Conservation (phyloP, 1,284 basidiomycete genomes). For the Papiliotrema flavescens region DNA sequence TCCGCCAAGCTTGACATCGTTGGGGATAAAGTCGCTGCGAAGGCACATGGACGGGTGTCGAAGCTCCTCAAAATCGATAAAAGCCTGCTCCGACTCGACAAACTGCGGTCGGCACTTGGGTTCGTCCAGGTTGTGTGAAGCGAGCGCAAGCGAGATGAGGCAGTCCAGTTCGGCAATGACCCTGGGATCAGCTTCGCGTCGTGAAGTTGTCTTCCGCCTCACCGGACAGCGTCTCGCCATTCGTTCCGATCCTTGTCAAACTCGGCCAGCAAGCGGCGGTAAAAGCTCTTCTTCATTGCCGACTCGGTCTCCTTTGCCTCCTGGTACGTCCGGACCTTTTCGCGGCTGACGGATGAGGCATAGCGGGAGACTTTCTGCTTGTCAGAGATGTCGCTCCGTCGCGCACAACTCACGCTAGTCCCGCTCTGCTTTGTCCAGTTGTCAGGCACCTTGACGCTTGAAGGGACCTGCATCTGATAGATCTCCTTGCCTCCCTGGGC, state of each 20-base stretch:
- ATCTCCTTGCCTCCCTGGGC: conserved; percentile 83
- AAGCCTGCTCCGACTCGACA: conserved; percentile 69
- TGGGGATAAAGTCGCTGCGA: conserved; percentile 84
- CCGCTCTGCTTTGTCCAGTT: conserved; percentile 79
- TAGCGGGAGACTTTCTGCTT: conserved; percentile 67
- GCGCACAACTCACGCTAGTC: conserved; percentile 61
- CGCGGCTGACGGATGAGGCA: conserved; percentile 66
- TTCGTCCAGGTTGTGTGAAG: conserved; percentile 83
- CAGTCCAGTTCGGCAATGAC: conserved; percentile 88
- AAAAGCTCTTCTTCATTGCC: conserved; percentile 75
- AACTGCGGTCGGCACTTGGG: conserved; percentile 89
- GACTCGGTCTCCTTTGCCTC: conserved; percentile 85
- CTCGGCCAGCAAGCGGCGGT: conserved; percentile 70
- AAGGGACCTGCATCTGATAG: conserved; percentile 72
- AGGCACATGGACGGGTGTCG: conserved; percentile 81
- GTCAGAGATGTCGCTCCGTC: not conserved
- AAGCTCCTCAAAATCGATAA: conserved; percentile 72
- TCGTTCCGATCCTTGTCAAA: conserved; percentile 78
- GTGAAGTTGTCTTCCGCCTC: conserved; percentile 4
- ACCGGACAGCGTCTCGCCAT: conserved; percentile 68
- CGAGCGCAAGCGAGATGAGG: conserved; percentile 84
- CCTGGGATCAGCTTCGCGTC: conserved; percentile 40
- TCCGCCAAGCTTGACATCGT: conserved; percentile 78
- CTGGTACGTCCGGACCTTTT: conserved; percentile 73
- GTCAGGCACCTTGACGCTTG: conserved; percentile 65